Evolutionary conservation across 129 eudicot genomes (phyloP), one percentile per base, ranked within the genome.

Genomic region (Centella asiatica): DNA sequence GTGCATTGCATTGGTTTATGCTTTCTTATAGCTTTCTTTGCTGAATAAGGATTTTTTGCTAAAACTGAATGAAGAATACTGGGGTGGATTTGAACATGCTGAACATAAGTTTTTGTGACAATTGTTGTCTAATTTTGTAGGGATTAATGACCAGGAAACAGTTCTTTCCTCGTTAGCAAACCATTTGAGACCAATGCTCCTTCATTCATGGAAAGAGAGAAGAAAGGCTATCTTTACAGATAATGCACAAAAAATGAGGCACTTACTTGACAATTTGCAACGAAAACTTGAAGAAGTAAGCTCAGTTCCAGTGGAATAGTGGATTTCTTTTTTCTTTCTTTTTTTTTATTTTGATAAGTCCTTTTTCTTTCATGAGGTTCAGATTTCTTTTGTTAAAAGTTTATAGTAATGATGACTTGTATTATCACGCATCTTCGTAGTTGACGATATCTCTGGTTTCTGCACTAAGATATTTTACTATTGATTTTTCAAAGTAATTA

Each of bases 271-370:
- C 78, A 73, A 76, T 74, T 69, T 93, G 75, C 99, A 93, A 67
- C 76, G 71, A 60, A 87, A 84, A 74, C 77, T 93, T 70, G 99
- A 93, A 72, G 99, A 93, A 96, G 99, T 93, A 77, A 40, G 57
- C 60, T 2, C 28, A 49, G 34, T 33, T 32, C 15, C 29, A 6
- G 25, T 45, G 33, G n/a, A n/a, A n/a, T n/a, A n/a, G n/a, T n/a
- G n/a, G n/a, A n/a, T n/a, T n/a, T n/a, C n/a, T n/a, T n/a, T n/a
- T n/a, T n/a, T n/a, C n/a, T n/a, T n/a, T n/a, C n/a, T n/a, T n/a
- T n/a, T n/a, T n/a, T n/a, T n/a, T n/a, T n/a, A n/a, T n/a, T 44
- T 23, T 18, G 9, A 37, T 42, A 15, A 4, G 13, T 42, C 15
- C 15, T 11, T 42, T 20, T 34, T 19, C 29, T 33, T 14, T 7